Percentiles rank a stretch among this genome's conserved stretches.
Evolutionary conservation across 2,329 filamentous ascomycete species (phyloP).

Genomic region (Paraphaeosphaeria sporulosa): DNA sequence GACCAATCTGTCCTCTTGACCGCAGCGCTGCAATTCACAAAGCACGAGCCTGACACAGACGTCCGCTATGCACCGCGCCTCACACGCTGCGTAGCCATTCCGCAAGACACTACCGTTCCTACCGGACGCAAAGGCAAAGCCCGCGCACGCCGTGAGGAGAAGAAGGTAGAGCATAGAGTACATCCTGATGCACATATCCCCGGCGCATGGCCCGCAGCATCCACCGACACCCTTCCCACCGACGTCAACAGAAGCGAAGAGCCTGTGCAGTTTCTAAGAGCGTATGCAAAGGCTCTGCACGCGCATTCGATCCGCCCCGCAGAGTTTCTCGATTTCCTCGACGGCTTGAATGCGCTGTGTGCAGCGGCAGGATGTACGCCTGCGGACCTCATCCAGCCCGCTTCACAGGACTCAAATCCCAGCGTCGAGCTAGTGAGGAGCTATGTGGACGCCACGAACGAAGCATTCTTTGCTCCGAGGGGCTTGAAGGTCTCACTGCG

Average conservation of each 20-base stretch:
- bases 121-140: slow-evolving; percentile 8
- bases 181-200: slow-evolving; percentile 9
- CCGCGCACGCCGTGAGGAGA: slow-evolving; percentile 2
- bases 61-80: slow-evolving; percentile 34
- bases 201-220: slow-evolving; percentile 21
- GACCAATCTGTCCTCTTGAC: slow-evolving; percentile 27
- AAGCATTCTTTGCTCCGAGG: slow-evolving; percentile 43
- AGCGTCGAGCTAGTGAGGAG: slow-evolving; percentile 18
- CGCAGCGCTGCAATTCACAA: slow-evolving; percentile 36
- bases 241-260: slow-evolving; percentile 13
- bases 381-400: slow-evolving; percentile 11
- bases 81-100: slow-evolving; percentile 35
- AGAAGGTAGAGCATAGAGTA: slow-evolving; percentile 12
- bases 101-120: slow-evolving; percentile 21
- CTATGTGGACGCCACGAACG: slow-evolving; percentile 39
- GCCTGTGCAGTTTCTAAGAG: slow-evolving; percentile 33
- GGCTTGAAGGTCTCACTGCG: slow-evolving; percentile 36
- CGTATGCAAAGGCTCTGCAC: slow-evolving; percentile 41
- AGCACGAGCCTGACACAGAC: slow-evolving; percentile 33
- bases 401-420: neutral
- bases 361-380: slow-evolving; percentile 19
- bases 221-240: slow-evolving; percentile 14
- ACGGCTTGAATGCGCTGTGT: slow-evolving; percentile 42
- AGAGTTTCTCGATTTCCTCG: slow-evolving; percentile 43
- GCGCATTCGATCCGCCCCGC: slow-evolving; percentile 37